These are phyloP conservation scores for Aspergillus pseudoviridinutans DNA, from an alignment of 2,329 filamentous ascomycete species.

Conservation along the genomic window DNA sequence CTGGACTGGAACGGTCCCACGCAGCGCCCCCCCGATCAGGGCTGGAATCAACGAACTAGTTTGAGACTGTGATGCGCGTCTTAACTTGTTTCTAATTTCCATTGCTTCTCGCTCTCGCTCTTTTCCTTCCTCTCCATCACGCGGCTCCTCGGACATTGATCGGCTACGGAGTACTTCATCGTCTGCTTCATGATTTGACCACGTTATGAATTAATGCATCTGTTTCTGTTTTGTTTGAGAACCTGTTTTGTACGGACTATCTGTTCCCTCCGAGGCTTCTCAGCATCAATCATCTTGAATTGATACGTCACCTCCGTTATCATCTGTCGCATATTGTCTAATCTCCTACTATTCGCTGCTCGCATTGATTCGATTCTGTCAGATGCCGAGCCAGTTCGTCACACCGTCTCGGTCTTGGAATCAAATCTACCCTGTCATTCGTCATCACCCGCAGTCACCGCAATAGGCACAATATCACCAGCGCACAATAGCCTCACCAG, in stretches of 20 bases:
- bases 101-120: not conserved
- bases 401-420: not conserved
- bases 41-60: not conserved
- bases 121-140: not conserved
- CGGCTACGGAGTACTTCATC: not conserved
- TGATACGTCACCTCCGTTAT: not conserved
- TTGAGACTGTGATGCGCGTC: not conserved
- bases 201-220: not conserved
- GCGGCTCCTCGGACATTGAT: not conserved
- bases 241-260: not conserved
- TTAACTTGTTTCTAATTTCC: not conserved
- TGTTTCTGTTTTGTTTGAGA: not conserved
- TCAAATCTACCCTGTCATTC: not conserved
- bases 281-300: not conserved
- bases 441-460: not conserved
- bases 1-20: not conserved
- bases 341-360: not conserved
- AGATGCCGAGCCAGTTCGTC: not conserved
- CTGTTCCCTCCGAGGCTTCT: not conserved
- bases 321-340: not conserved
- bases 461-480: not conserved
- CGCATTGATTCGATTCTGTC: not conserved
- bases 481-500: not conserved
- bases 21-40: not conserved
- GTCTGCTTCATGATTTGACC: not conserved